A percentile compares a stretch with the other conserved stretches of the same genome.
Conservation (phyloP, 2,329 filamentous ascomycete genomes). For the Colletotrichum sp. region DNA sequence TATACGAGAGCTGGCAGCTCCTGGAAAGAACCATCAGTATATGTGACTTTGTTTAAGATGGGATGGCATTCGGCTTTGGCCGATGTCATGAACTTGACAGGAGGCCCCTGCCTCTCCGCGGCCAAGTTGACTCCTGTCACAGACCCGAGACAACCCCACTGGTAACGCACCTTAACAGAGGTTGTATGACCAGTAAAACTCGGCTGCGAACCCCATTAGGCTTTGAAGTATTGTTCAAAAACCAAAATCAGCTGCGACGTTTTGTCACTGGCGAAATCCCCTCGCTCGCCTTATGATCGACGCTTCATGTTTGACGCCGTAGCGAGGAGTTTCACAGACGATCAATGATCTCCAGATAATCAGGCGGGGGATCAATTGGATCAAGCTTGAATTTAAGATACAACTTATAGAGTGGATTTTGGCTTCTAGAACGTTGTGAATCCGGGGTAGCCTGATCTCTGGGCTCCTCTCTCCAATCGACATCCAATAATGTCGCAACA, state of each 20-base stretch:
- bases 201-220: background rate
- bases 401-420: background rate
- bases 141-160: constrained; percentile 1
- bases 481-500: background rate
- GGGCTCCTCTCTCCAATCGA: background rate
- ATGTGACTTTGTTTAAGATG: background rate
- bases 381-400: background rate
- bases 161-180: background rate
- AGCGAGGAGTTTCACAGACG: background rate
- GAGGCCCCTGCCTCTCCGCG: background rate
- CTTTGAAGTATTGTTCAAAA: background rate
- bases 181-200: background rate
- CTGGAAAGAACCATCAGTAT: background rate
- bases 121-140: background rate
- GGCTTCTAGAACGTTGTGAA: background rate
- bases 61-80: background rate
- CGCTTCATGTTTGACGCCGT: background rate
- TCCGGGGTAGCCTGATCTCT: background rate
- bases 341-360: background rate
- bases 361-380: background rate
- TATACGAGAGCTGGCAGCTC: background rate
- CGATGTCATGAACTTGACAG: background rate
- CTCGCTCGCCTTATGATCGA: background rate
- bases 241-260: background rate
- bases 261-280: background rate